Conservation (phyloP, 2,329 filamentous ascomycete genomes). For the Diaporthe longicolla region DNA sequence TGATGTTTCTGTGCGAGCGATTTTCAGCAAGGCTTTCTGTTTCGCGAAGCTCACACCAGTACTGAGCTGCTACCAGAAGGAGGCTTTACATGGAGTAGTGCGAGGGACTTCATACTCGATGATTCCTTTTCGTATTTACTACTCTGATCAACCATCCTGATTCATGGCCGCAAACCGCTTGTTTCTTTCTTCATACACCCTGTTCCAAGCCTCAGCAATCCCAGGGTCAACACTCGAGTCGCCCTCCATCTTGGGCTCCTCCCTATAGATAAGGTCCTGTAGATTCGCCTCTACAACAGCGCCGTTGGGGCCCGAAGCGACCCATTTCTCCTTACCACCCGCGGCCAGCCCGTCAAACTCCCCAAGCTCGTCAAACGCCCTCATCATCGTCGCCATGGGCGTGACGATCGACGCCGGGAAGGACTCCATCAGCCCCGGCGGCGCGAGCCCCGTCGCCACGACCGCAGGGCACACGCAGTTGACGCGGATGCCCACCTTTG, state of each 20-base stretch:
- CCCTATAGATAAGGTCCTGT: constrained; percentile 18
- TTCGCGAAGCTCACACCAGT: too few relatives aligned
- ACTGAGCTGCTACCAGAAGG: background rate
- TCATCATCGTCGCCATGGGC: constrained; percentile 32
- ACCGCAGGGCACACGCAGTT: constrained; percentile 33
- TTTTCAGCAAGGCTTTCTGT: too few relatives aligned
- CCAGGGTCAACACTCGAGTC: background rate
- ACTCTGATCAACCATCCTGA: background rate
- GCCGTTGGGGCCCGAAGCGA: constrained; percentile 12
- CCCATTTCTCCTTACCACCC: constrained; percentile 4
- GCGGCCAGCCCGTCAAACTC: constrained; percentile 32
- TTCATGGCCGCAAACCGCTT: constrained; percentile 20
- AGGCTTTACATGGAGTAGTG: background rate
- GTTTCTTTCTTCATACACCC: constrained; percentile 7
- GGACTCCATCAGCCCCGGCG: constrained; percentile 17
- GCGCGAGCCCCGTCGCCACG: constrained; percentile 27
- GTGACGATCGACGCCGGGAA: constrained; percentile 10
- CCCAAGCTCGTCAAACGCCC: constrained; percentile 24
- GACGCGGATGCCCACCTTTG: background rate
- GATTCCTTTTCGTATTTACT: background rate
- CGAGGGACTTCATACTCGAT: too few relatives aligned
- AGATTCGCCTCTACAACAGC: constrained; percentile 19
- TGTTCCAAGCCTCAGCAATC: constrained; percentile 3
- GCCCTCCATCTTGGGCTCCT: background rate
- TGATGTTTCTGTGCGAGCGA: too few relatives aligned